phyloP scores from a whole-genome alignment of 2,329 filamentous ascomycete genomes.

The Fusarium piperis region DNA sequence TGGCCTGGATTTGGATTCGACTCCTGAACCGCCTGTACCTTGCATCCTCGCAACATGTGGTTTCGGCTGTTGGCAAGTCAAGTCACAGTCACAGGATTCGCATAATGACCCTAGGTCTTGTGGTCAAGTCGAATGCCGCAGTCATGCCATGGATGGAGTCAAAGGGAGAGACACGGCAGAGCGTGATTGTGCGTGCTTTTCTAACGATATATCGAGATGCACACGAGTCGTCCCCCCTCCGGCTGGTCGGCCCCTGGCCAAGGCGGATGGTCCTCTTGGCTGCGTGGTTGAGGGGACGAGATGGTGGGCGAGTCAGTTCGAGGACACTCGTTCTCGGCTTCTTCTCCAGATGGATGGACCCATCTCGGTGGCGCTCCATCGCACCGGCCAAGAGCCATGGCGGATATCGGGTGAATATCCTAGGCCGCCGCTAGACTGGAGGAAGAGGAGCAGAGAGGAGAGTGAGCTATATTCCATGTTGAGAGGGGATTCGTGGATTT shows the following conservation, averaged over 20 bases:
- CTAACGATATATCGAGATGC: not conserved
- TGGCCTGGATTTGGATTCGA: slow-evolving; percentile 21
- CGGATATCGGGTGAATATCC: not conserved
- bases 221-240: slow-evolving; percentile 18
- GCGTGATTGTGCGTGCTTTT: not conserved
- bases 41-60: slow-evolving; percentile 1
- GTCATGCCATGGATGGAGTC: slow-evolving; percentile 10
- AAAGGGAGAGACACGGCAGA: not conserved
- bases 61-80: not conserved
- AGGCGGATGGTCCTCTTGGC: slow-evolving; percentile 15
- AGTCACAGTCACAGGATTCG: not conserved
- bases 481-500: slow-evolving; percentile 23
- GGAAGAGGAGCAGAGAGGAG: not conserved
- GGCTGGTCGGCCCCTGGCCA: slow-evolving; percentile 30
- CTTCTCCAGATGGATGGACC: slow-evolving; percentile 1
- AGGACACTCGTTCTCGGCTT: not conserved
- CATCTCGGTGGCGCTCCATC: slow-evolving; percentile 2
- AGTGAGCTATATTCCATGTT: slow-evolving; percentile 20
- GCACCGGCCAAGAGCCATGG: not conserved
- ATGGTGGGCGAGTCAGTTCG: slow-evolving; percentile 7
- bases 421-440: not conserved
- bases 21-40: not conserved
- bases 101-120: not conserved
- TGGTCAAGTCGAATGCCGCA: slow-evolving; percentile 7
- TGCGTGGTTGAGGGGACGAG: not conserved